A percentile compares a stretch with the other conserved stretches of the same genome.
Conservation (phyloP, 1,284 basidiomycete genomes). For the Paramarasmius palmivorus region DNA sequence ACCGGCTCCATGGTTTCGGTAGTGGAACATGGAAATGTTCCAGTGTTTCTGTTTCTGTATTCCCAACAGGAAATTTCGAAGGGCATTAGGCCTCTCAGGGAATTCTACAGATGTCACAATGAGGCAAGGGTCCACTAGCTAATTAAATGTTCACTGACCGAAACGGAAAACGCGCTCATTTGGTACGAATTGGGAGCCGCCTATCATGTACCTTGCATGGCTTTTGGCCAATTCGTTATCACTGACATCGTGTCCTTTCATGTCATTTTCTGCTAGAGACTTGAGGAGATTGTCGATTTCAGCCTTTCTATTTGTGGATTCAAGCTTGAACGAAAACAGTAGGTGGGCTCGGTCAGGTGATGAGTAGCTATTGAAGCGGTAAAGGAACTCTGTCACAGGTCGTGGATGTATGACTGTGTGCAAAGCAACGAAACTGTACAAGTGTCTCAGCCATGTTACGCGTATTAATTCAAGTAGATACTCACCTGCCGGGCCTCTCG, state of each 20-base stretch:
- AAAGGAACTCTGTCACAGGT: slow-evolving; percentile 95
- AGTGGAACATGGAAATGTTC: slow-evolving; percentile 98
- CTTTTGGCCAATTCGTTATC: slow-evolving; percentile 96
- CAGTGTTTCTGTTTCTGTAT: slow-evolving; percentile 70
- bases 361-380: slow-evolving; percentile 67
- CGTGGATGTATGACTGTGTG: slow-evolving; percentile 90
- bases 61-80: slow-evolving; percentile 86
- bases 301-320: slow-evolving; percentile 57
- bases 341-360: slow-evolving; percentile 74
- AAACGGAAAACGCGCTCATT: slow-evolving; percentile 94
- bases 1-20: slow-evolving; percentile 96
- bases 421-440: slow-evolving; percentile 81
- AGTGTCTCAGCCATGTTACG: slow-evolving; percentile 7
- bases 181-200: slow-evolving; percentile 74
- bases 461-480: slow-evolving; percentile 13
- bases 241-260: slow-evolving; percentile 88
- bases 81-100: slow-evolving; percentile 91
- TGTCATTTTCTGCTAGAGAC: slow-evolving; percentile 65
- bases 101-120: slow-evolving; percentile 65
- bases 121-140: background rate
- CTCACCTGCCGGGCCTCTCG: slow-evolving; percentile 86
- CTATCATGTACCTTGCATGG: slow-evolving; percentile 94
- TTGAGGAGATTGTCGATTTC: slow-evolving; percentile 74
- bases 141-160: slow-evolving; percentile 52
- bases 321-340: slow-evolving; percentile 89